A percentile compares a stretch with the other conserved stretches of the same genome.
Evolutionary conservation across 805 yeast species (phyloP).

Genomic region (Candida insectorum): DNA sequence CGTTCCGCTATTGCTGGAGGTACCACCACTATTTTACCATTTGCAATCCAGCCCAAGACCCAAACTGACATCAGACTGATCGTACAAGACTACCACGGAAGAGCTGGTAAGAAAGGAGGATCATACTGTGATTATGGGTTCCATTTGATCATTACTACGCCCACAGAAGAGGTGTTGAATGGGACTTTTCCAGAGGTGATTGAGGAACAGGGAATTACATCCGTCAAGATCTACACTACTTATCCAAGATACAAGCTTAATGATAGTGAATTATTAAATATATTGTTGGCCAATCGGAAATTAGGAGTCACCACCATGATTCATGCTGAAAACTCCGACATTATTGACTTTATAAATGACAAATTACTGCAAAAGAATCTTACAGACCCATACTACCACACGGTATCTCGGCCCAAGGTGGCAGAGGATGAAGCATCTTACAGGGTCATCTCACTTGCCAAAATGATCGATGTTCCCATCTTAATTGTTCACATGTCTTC

Average conservation of each 20-base stretch:
- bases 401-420: slow-evolving; percentile 41
- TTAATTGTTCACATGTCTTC: slow-evolving; percentile 49
- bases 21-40: slow-evolving; percentile 45
- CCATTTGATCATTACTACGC: slow-evolving; percentile 40
- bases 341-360: slow-evolving; percentile 38
- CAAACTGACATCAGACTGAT: slow-evolving; percentile 22
- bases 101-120: slow-evolving; percentile 5
- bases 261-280: slow-evolving; percentile 38
- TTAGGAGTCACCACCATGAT: slow-evolving; percentile 46
- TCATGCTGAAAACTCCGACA: slow-evolving; percentile 51
- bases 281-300: slow-evolving; percentile 36
- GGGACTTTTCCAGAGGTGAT: slow-evolving; percentile 13
- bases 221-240: slow-evolving; percentile 44
- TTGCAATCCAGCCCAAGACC: slow-evolving; percentile 42
- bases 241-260: slow-evolving; percentile 40
- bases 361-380: slow-evolving; percentile 34
- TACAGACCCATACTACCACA: slow-evolving; percentile 43
- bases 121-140: slow-evolving; percentile 46
- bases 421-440: slow-evolving; percentile 51
- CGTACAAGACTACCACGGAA: slow-evolving; percentile 9
- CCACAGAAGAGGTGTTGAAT: slow-evolving; percentile 17
- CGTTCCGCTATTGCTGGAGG: slow-evolving; percentile 49
- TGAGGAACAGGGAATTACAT: slow-evolving; percentile 34
- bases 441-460: slow-evolving; percentile 43
- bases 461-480: slow-evolving; percentile 43